Base-by-base conservation (phyloP, 352 stramenopile genomes). In the Halophytophthora polymorphica region DNA sequence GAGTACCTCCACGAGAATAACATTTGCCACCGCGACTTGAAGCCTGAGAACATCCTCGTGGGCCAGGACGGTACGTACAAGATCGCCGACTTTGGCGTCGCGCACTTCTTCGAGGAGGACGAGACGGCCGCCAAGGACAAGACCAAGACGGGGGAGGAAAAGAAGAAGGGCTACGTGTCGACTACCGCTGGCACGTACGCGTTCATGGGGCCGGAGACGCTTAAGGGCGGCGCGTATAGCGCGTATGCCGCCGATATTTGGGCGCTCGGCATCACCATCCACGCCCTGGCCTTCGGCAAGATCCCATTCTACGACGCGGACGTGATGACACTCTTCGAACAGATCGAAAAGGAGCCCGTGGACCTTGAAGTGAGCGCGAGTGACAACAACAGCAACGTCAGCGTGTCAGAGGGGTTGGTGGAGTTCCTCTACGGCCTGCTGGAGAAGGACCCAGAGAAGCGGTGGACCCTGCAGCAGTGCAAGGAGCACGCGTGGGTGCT, bases 1-100 rank as follows among this genome's bases (percentile, higher is more conserved):
- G 79, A 92, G 55, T 94, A 94, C 41, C 58, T 94, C 28, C 83
- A 94, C 64, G 66, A 84, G 25, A 92, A 94, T 58, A 77, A 80
- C 58, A 94, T 94, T 73, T 92, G 81, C 58, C 83, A 94, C 50
- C 83, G 83, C 18, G 83, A 94, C 36, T 58, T 94, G 17, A 94
- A 94, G 53, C 83, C 83, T 6, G 83, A 94, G 62, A 94, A 94
- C 51, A 92, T 94, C 41, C 47, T 94, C 6, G 53, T 94, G 14
- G 71, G 64, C 3, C 76, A 69, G 28, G 66, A 90, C 43, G 78
- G 77, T 21, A 72, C 76, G 10, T 86, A 69, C 61, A 94, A 94
- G 67, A 94, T 93, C 42, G 81, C 83, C 2, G 83, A 93, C 43
- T 93, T 93, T 69, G 83, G 83, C 13, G 83, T 93, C 31, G 83